Conservation (phyloP, 768 basidiomycete species). For the Mycena filopes region DNA sequence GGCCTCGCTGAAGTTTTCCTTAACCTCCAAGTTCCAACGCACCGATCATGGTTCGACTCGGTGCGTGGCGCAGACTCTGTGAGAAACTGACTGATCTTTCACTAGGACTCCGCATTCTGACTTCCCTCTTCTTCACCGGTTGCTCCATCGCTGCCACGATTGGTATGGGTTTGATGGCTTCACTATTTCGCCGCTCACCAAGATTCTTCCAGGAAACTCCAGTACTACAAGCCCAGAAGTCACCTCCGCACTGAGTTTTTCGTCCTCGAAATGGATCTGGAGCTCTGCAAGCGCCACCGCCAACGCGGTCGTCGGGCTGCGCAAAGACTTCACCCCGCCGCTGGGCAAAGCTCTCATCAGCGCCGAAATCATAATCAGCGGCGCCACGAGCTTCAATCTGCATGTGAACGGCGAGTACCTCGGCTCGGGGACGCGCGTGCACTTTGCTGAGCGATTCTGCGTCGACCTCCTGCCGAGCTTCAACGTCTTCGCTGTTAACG, state of each 20-base stretch:
- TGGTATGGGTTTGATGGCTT: no score
- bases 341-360: background rate
- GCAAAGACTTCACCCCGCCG: background rate
- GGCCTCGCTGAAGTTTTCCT: no score
- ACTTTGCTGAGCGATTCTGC: slow-evolving; percentile 9
- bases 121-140: no score
- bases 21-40: no score
- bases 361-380: background rate
- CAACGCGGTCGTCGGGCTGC: background rate
- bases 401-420: slow-evolving; percentile 13
- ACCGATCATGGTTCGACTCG: no score
- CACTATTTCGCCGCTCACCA: no score
- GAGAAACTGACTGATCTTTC: no score
- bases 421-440: background rate
- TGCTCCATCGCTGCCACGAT: no score
- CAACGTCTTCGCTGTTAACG: slow-evolving; percentile 22
- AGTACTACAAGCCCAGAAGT: no score
- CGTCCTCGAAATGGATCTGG: slow-evolving; percentile 19
- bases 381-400: background rate
- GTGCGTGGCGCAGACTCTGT: no score
- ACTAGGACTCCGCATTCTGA: no score
- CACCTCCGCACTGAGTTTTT: background rate
- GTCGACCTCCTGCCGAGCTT: background rate
- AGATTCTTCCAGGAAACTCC: no score
- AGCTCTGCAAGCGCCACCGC: background rate